Conservation (phyloP, 805 yeast genomes). For the Teunomyces aglyptinius region DNA sequence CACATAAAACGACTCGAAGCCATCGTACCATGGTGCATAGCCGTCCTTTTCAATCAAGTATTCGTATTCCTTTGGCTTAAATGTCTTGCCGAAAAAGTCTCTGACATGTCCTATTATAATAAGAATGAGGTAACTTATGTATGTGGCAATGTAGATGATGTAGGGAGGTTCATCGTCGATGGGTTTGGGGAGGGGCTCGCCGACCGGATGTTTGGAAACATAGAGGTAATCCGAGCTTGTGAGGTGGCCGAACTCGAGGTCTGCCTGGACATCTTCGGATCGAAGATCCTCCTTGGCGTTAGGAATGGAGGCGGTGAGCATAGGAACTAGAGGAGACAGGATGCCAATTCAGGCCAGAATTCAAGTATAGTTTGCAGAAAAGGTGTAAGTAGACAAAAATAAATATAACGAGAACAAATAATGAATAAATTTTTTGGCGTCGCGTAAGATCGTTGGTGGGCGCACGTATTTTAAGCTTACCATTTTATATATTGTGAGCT, state of each 20-base stretch:
- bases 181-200: constrained; percentile 60
- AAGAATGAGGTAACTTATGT: constrained; percentile 77
- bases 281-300: constrained; percentile 39
- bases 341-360: background rate
- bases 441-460: background rate
- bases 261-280: constrained; percentile 35
- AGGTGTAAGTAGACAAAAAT: background rate
- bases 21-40: constrained; percentile 92
- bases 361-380: background rate
- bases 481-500: background rate
- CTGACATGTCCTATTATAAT: constrained; percentile 87
- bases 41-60: constrained; percentile 80
- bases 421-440: constrained; percentile 1
- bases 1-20: constrained; percentile 89
- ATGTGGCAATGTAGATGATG: constrained; percentile 73
- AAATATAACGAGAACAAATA: background rate
- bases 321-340: background rate
- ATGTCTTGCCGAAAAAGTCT: constrained; percentile 80
- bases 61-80: constrained; percentile 61
- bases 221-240: constrained; percentile 65
- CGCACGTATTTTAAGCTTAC: background rate
- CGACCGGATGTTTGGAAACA: constrained; percentile 54
- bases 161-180: constrained; percentile 86
- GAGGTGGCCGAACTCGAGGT: constrained; percentile 71
- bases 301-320: constrained; percentile 24